Evolutionary conservation across 148 eudicot genomes (phyloP), one percentile per base, ranked within the genome.

Genomic region (Drosera capensis): DNA sequence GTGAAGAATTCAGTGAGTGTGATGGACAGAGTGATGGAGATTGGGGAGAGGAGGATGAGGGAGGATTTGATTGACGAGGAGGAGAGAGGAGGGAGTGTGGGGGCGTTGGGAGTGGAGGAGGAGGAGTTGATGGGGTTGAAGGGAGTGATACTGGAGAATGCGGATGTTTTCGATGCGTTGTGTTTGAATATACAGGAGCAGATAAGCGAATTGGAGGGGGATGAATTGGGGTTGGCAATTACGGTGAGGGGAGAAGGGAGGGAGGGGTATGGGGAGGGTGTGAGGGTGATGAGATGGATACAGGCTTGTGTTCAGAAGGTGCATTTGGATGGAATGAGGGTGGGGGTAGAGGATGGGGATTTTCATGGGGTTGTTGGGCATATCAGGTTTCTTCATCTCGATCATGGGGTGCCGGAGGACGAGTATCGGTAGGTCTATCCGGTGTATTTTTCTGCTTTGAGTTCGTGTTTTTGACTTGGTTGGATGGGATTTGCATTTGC

Each of bases 271-370:
- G 63, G 60, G 58, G 73, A 63, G 48, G 93, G 73, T 55, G 55
- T 43, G 40, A 62, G 26, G 45, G 62, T 73, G 65, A 56, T 90
- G 29, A 84, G 55, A 48, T 59, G 71, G 60, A 49, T 80, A 19
- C 84, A 64, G 54, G 71, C 58, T 57, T 45, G 52, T 45, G 76
- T 83, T 26, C 97, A 90, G 72, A 35, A 51, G 15, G 57, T 63
- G 3, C 95, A 84, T 78, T 64, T 90, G 71, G 87, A 84, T 62
- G 78, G 81, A 37, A 73, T 84, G 72, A 75, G 49, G 60, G 64
- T 49, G 43, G 74, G 79, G 54, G 42, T 80, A 28, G 56, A 51
- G 36, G 60, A 51, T 7, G 56, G 49, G 24, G 78, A 84, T 45
- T 54, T 47, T 42, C 76, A 80, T 59, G 71, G 72, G 43, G 77